A percentile compares a stretch with the other conserved stretches of the same genome.
Conservation (phyloP, 176 grass and related monocot genomes). For the Thinopyrum elongatum region DNA sequence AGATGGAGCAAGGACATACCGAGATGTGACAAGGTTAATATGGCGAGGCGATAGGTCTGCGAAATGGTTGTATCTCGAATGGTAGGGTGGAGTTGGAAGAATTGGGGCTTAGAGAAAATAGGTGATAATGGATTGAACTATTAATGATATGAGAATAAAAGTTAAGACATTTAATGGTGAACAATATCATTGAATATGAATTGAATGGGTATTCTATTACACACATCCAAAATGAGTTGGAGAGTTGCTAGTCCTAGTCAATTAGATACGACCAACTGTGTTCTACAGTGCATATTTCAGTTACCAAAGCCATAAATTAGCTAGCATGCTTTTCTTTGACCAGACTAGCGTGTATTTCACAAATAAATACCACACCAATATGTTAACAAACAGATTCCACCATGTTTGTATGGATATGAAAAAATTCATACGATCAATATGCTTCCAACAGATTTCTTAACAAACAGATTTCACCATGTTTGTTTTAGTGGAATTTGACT, state of each 20-base stretch:
- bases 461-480: not conserved
- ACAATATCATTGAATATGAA: not conserved
- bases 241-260: not conserved
- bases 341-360: not conserved
- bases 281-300: not conserved
- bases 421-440: not conserved
- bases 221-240: not conserved
- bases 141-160: not conserved
- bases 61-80: not conserved
- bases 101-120: not conserved
- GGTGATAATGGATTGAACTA: not conserved
- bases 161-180: not conserved
- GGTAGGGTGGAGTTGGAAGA: no score
- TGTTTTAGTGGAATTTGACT: not conserved
- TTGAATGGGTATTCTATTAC: not conserved
- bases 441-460: not conserved
- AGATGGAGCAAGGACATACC: not conserved
- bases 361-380: not conserved
- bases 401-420: no score
- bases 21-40: not conserved
- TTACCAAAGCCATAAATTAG: constrained; percentile 17
- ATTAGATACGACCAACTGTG: not conserved
- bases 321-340: constrained; percentile 26
- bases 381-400: not conserved
- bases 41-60: not conserved